These are phyloP conservation scores for Xanthoconium stramineum DNA, from an alignment of 768 basidiomycete species.

Conservation along the genomic window DNA sequence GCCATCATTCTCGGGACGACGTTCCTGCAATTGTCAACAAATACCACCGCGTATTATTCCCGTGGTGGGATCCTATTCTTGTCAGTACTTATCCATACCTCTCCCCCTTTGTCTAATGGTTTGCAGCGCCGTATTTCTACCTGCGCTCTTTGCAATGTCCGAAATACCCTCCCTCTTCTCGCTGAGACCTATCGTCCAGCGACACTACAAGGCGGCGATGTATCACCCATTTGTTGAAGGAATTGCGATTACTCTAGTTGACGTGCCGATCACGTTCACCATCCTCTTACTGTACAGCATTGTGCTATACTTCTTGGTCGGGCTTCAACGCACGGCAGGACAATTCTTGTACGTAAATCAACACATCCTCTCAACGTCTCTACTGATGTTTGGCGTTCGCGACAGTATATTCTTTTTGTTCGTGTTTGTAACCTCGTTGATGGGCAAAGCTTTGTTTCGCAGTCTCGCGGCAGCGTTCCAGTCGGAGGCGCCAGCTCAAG, in stretches of 20 bases:
- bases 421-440: constrained; percentile 52
- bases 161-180: constrained; percentile 50
- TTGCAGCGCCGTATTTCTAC: constrained; percentile 53
- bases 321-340: constrained; percentile 48
- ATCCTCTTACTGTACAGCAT: constrained; percentile 35
- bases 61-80: constrained; percentile 86
- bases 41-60: constrained; percentile 40
- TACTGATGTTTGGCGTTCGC: not conserved
- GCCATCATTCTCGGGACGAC: constrained; percentile 38
- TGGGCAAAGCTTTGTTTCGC: constrained; percentile 79
- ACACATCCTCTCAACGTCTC: constrained; percentile 2
- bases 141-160: constrained; percentile 57
- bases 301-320: constrained; percentile 59
- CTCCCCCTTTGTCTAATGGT: not conserved
- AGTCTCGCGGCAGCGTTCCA: constrained; percentile 58
- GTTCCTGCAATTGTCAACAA: constrained; percentile 42
- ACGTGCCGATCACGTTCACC: constrained; percentile 41
- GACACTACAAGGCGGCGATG: constrained; percentile 45
- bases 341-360: constrained; percentile 66
- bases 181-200: constrained; percentile 42
- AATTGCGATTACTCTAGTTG: constrained; percentile 45
- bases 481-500: constrained; percentile 58
- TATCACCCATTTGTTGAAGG: constrained; percentile 49
- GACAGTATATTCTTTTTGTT: constrained; percentile 57
- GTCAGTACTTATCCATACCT: constrained; percentile 32